Base-by-base conservation (phyloP, 2,329 filamentous ascomycete species). In the Colletotrichum sp. region DNA sequence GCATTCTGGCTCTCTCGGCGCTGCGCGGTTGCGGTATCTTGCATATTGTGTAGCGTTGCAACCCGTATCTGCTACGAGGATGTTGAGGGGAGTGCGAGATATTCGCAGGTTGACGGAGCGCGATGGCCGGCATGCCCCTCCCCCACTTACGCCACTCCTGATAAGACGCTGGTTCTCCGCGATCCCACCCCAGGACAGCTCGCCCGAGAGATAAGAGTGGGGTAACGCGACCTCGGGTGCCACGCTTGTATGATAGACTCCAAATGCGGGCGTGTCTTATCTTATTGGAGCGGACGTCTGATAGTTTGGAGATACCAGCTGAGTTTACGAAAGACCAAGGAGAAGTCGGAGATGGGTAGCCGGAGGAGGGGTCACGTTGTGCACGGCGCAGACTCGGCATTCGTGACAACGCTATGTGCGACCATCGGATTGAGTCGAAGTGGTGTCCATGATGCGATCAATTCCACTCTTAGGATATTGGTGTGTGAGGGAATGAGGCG, bases 181-280 rank as follows among this genome's bases (percentile, higher is more conserved):
- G 66, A 68, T 68, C 48, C 60, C 24, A 52, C 60, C 10, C 28
- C 34, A 24, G 16, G 14, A 36, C 32, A 26, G 12, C 28, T 12
- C 30, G 28, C n/a, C 48, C 59, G 34, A 28, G 28, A 72, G 72
- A 74, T 72, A 72, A 61, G 72, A 71, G 72, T 60, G 72, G 72
- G 61, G 72, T 66, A 67, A 26, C 10, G 60, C 60, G 60, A 66
- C 48, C 18, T 30, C 21, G 60, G 55, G 43, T 6, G 43, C 43
- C 2, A 7, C 34, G 28, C 16, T 12, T 6, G 4, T 24, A 12
- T 61, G 48, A 28, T 66, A 28, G 24, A 43, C 21, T 74, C 24
- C 24, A 52, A 55, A 14, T 60, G 34, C 72, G 36, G 61, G 48
- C 61, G 26, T 32, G 61, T 66, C 68, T 74, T 66, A 74, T 71